Evolutionary conservation across 805 yeast species (phyloP).

Genomic region (Wickerhamiella kurtzmanii): DNA sequence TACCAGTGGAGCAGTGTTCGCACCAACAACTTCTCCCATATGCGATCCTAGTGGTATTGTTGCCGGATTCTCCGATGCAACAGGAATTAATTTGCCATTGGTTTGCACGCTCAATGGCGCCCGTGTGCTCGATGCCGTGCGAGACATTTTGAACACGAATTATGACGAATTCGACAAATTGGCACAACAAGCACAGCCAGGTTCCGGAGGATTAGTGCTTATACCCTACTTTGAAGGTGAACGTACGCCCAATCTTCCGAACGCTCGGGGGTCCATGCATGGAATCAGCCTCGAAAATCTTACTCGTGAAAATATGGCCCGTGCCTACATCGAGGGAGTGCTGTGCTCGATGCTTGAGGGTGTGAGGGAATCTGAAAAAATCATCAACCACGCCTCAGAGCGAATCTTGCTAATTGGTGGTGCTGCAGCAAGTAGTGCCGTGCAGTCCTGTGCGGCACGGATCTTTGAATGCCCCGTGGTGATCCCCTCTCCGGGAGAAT

Average conservation of each 20-base stretch:
- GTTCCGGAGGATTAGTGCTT: slow-evolving; percentile 16
- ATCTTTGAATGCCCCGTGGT: slow-evolving; percentile 13
- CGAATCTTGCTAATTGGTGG: slow-evolving; percentile 20
- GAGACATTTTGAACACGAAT: slow-evolving; percentile 5
- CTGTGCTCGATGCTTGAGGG: slow-evolving; percentile 20
- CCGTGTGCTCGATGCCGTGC: slow-evolving; percentile 14
- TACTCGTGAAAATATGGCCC: slow-evolving; percentile 14
- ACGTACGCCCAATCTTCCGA: slow-evolving; percentile 21
- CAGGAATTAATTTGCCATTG: slow-evolving; percentile 17
- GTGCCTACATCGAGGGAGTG: slow-evolving; percentile 19
- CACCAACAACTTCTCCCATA: slow-evolving; percentile 2
- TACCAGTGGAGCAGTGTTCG: slow-evolving; percentile 20
- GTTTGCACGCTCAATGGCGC: slow-evolving; percentile 21
- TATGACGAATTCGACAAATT: slow-evolving; percentile 13
- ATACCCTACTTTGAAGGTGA: slow-evolving; percentile 21
- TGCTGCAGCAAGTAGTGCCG: slow-evolving; percentile 18
- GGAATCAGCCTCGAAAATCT: slow-evolving; percentile 16
- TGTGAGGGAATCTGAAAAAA: slow-evolving; percentile 8
- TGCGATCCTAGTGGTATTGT: slow-evolving; percentile 19
- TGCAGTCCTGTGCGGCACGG: slow-evolving; percentile 16
- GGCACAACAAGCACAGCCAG: slow-evolving; percentile 14
- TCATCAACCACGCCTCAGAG: slow-evolving; percentile 1
- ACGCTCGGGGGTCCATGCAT: slow-evolving; percentile 16
- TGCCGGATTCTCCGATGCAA: slow-evolving; percentile 19
- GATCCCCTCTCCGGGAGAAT: slow-evolving; percentile 17